Evolutionary conservation across 352 stramenopile genomes (phyloP), one percentile per base, ranked within the genome.

Genomic region (Blastocystis sp.): DNA sequence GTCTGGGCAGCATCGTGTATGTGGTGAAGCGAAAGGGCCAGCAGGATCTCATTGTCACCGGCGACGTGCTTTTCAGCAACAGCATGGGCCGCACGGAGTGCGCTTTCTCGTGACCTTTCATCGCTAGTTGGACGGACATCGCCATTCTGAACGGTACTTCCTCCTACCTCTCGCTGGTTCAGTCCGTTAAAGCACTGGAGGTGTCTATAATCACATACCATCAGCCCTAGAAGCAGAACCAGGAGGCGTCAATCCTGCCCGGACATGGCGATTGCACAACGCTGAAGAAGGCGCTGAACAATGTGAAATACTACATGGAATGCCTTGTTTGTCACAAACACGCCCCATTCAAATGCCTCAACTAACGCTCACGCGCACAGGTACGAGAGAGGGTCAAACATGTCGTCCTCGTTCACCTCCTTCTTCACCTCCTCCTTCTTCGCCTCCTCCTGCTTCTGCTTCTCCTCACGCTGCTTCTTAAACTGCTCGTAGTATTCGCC

Each of bases 401-500:
- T n/a, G 5, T 66, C 23, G 9, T 81, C 71, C 53, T 81, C 71
- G 5, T 81, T 81, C 53, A 66, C 71, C 48, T 77, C 60, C 53
- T 56, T n/a, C 48, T n/a, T 14, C 59, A 21, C 71, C 53, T 81
- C 48, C n/a, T 81, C 14, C 41, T 65, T 19, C 45, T 64, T 81
- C 48, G 65, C 71, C 53, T 81, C 71, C 40, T 48, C 43, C 41
- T 56, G 34, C 53, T 41, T 23, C 71, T 81, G 71, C 52, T 66
- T 81, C 48, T 48, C 19, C 71, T 62, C 71, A 48, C 71, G 41
- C 34, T 81, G 21, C 34, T 43, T 28, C 53, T 81, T 81, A 9
- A 64, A 81, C 71, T 81, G 21, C 71, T 81, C 71, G 21, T 81
- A 81, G 38, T 81, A 81, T 1, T 81, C 71, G 10, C 71, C 17